A percentile compares a stretch with the other conserved stretches of the same genome.
Conservation (phyloP, 306 rosid species). For the Fagus sylvatica region DNA sequence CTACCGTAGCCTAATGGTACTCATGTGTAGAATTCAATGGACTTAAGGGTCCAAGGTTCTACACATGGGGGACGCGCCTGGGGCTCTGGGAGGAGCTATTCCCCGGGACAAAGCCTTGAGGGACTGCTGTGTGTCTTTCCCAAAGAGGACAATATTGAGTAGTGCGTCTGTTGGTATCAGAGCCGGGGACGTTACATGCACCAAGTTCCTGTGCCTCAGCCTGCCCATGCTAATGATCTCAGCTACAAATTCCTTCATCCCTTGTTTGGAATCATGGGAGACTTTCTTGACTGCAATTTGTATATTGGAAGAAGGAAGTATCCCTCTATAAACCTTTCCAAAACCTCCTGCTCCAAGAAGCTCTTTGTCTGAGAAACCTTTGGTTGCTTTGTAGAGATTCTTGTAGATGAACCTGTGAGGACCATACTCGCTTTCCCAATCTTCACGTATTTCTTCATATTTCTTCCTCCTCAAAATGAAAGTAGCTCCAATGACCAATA, state of each 20-base stretch:
- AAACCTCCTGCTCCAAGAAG: slow-evolving; percentile 43
- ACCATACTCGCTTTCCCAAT: slow-evolving; percentile 39
- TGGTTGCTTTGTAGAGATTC: slow-evolving; percentile 31
- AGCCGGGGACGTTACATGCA: too few species aligned
- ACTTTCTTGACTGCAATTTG: slow-evolving; percentile 37
- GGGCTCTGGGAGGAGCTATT: too few species aligned
- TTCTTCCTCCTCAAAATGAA: slow-evolving; percentile 7
- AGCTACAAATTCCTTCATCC: slow-evolving; percentile 37
- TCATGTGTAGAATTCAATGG: too few species aligned
- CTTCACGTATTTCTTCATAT: slow-evolving; percentile 30
- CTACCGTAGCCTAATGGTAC: too few species aligned
- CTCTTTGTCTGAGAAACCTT: slow-evolving; percentile 30
- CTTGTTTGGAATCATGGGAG: slow-evolving; percentile 36
- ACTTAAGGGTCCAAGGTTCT: too few species aligned
- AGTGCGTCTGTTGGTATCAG: too few species aligned
- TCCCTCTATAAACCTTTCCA: slow-evolving; percentile 44
- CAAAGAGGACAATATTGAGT: too few species aligned
- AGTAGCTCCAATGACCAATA: background rate
- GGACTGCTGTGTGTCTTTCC: too few species aligned
- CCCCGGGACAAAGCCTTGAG: too few species aligned
- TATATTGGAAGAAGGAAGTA: slow-evolving; percentile 3
- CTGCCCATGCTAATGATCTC: slow-evolving; percentile 39
- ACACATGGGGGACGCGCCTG: too few species aligned
- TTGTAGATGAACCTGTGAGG: slow-evolving; percentile 36
- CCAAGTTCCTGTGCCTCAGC: slow-evolving; percentile 44